phyloP scores from a whole-genome alignment of 768 basidiomycete species.

The Russula lepida region DNA sequence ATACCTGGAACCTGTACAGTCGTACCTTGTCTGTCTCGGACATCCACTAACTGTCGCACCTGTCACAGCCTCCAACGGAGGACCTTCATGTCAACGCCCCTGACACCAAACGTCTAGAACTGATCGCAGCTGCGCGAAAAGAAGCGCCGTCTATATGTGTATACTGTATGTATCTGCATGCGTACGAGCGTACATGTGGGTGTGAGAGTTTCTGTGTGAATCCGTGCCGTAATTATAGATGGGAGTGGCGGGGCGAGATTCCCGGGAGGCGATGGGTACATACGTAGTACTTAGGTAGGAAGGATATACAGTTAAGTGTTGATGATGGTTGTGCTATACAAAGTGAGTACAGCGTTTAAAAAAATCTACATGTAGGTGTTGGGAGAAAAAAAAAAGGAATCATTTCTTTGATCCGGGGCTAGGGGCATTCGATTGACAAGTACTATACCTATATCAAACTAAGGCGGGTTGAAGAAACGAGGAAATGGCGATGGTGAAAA shows the following conservation, averaged over 20 bases:
- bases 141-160: not conserved
- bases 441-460: not conserved
- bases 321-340: not conserved
- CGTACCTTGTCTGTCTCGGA: not conserved
- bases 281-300: not conserved
- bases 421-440: not conserved
- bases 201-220: not conserved
- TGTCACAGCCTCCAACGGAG: not conserved
- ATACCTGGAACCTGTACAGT: not conserved
- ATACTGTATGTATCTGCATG: not conserved
- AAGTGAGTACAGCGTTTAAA: constrained; percentile 2
- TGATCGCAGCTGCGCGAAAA: not conserved
- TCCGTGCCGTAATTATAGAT: not conserved
- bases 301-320: not conserved
- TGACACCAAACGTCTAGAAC: not conserved
- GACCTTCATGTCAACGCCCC: not conserved
- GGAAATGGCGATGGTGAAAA: not conserved
- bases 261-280: not conserved
- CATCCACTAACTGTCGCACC: not conserved
- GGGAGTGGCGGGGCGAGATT: not conserved
- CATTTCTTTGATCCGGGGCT: not conserved
- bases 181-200: not conserved
- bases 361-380: not conserved
- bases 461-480: not conserved
- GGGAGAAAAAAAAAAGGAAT: not conserved